Evolutionary conservation across 2,329 filamentous ascomycete species (phyloP).

Genomic region (Epichloe glyceriae): DNA sequence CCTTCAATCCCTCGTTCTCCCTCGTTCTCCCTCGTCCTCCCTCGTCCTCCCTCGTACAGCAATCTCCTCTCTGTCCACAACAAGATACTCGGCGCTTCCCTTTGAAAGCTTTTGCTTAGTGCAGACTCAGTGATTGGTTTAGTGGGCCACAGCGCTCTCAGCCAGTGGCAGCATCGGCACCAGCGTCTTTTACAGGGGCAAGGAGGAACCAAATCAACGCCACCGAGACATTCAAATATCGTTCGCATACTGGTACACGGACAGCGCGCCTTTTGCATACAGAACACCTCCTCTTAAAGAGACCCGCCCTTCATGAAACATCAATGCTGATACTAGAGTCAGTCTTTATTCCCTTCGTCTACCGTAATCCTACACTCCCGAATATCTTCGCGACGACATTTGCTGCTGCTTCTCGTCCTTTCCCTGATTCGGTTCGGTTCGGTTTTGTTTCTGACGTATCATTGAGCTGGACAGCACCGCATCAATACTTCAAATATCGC

Average conservation of each 20-base stretch:
- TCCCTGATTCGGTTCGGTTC: background rate
- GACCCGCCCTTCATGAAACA: background rate
- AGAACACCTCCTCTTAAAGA: constrained; percentile 2
- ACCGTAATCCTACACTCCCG: background rate
- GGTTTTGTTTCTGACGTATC: background rate
- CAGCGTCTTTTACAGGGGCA: background rate
- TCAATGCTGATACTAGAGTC: constrained; percentile 19
- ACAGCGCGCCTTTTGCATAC: background rate
- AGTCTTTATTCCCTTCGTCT: constrained; percentile 6
- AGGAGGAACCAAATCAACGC: background rate
- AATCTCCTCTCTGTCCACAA: background rate
- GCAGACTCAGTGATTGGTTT: background rate
- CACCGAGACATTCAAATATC: background rate
- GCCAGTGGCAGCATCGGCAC: background rate
- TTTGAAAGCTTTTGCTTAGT: background rate
- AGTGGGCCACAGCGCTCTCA: background rate
- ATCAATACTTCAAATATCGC: constrained; percentile 13
- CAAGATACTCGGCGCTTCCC: background rate
- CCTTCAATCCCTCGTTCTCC: background rate
- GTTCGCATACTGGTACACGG: background rate
- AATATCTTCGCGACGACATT: background rate
- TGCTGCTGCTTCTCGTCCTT: background rate
- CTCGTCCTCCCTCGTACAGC: background rate
- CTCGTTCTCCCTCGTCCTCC: background rate
- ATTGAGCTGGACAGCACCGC: background rate